Evolutionary conservation across 345 rosid species (phyloP).

Genomic region (Gossypium turneri): DNA sequence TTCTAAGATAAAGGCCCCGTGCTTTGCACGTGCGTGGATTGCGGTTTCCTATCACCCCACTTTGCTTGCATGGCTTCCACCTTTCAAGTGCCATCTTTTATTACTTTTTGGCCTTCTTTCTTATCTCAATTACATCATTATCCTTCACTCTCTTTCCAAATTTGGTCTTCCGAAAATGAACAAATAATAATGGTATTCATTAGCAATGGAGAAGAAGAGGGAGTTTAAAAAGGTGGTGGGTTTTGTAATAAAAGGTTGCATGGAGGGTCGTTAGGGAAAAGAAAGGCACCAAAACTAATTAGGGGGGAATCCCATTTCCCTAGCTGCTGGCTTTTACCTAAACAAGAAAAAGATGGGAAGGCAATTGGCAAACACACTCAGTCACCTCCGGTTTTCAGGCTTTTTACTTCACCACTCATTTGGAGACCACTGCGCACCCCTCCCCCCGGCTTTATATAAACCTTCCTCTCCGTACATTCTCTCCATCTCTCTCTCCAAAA

Average conservation of each 20-base stretch:
- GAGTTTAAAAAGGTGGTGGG: not conserved
- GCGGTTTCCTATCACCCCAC: not conserved
- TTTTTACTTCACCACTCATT: not conserved
- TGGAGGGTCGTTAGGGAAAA: slow-evolving; percentile 22
- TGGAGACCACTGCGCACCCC: slow-evolving; percentile 23
- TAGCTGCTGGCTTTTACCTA: slow-evolving; percentile 15
- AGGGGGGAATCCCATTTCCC: slow-evolving; percentile 11
- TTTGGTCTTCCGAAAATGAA: not conserved
- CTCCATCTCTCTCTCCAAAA: not conserved
- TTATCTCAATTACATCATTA: not conserved
- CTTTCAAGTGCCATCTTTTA: slow-evolving; percentile 7
- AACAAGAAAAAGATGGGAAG: slow-evolving; percentile 13
- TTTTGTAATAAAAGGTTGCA: slow-evolving; percentile 37
- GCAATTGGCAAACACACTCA: not conserved
- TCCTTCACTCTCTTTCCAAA: not conserved
- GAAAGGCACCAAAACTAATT: not conserved
- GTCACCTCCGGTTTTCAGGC: slow-evolving; percentile 28
- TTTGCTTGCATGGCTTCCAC: slow-evolving; percentile 19
- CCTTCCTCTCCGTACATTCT: not conserved
- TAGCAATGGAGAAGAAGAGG: not conserved
- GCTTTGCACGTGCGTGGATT: slow-evolving; percentile 23
- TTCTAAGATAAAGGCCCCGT: slow-evolving; percentile 1
- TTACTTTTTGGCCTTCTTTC: not conserved
- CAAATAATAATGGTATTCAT: too few species aligned
- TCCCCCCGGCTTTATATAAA: not conserved